phyloP scores from a whole-genome alignment of 495 filamentous ascomycete species.

The Podospora tetraspora region DNA sequence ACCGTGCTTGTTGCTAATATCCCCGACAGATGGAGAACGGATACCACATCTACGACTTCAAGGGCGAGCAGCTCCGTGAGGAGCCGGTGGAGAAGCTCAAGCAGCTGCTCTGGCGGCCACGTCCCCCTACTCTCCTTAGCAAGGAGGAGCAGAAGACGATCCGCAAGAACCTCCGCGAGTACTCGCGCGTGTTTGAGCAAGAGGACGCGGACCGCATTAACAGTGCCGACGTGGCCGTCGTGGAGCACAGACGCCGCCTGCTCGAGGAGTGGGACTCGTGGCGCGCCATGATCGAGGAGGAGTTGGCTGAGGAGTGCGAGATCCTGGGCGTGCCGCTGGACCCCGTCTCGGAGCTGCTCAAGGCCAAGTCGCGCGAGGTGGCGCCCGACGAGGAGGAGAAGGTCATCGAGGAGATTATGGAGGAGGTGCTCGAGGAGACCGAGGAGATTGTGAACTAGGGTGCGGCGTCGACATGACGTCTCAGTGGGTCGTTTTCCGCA shows the following conservation, averaged over 20 bases:
- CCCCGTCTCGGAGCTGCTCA: conserved; percentile 53
- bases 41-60: conserved; percentile 96
- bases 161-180: conserved; percentile 97
- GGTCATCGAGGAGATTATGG: conserved; percentile 82
- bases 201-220: conserved; percentile 88
- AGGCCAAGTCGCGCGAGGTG: conserved; percentile 38
- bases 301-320: conserved; percentile 66
- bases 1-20: conserved; percentile 37
- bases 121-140: conserved; percentile 78
- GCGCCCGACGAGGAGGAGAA: conserved; percentile 58
- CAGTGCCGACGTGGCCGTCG: conserved; percentile 85
- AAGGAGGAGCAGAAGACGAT: conserved; percentile 95
- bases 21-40: conserved; percentile 86
- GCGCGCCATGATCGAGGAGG: conserved; percentile 67
- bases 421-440: conserved; percentile 89
- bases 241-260: conserved; percentile 76
- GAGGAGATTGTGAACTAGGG: conserved; percentile 59
- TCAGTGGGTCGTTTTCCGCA: neutral
- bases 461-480: neutral
- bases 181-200: conserved; percentile 89
- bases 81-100: conserved; percentile 96
- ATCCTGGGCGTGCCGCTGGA: conserved; percentile 61
- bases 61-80: conserved; percentile 81
- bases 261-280: conserved; percentile 89
- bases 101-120: conserved; percentile 90